Percentiles rank a stretch among this genome's conserved stretches.
These are phyloP conservation scores for Aphanomyces astaci DNA, from an alignment of 352 stramenopile species.

Conservation along the genomic window DNA sequence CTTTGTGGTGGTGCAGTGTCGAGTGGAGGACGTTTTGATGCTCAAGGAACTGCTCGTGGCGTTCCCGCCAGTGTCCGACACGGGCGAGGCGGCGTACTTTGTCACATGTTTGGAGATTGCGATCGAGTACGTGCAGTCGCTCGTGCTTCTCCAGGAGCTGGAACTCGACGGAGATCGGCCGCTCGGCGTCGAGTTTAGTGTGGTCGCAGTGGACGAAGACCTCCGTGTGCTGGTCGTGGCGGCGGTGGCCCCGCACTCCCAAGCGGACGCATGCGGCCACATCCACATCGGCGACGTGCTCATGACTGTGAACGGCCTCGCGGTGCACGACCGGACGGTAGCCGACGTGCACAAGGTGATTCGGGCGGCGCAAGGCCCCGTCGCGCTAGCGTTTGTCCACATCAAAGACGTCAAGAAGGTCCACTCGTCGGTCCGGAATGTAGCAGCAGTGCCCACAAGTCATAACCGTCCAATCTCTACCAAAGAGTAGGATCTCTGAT, in stretches of 20 bases:
- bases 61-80: slow-evolving; percentile 55
- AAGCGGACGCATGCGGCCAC: slow-evolving; percentile 51
- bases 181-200: slow-evolving; percentile 71
- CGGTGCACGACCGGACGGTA: slow-evolving; percentile 74
- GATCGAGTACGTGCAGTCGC: slow-evolving; percentile 80
- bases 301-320: slow-evolving; percentile 69
- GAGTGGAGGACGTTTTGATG: slow-evolving; percentile 52
- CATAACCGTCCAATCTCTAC: no score
- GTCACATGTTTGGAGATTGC: slow-evolving; percentile 83
- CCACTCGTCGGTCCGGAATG: neutral
- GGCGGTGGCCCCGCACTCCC: slow-evolving; percentile 41
- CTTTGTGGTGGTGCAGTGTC: slow-evolving; percentile 75
- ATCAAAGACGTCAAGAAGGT: slow-evolving; percentile 55
- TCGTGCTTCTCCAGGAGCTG: slow-evolving; percentile 72
- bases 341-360: slow-evolving; percentile 67
- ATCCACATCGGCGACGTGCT: slow-evolving; percentile 64
- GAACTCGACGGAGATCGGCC: slow-evolving; percentile 57
- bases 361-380: slow-evolving; percentile 52
- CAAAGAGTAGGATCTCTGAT: no score
- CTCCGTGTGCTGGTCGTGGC: slow-evolving; percentile 54
- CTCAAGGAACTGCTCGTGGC: slow-evolving; percentile 76
- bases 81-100: slow-evolving; percentile 80
- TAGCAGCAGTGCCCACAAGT: neutral
- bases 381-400: slow-evolving; percentile 71
- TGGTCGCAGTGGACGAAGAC: no score